Conservation (phyloP, 306 rosid genomes). For the Cicer cuneatum region DNA sequence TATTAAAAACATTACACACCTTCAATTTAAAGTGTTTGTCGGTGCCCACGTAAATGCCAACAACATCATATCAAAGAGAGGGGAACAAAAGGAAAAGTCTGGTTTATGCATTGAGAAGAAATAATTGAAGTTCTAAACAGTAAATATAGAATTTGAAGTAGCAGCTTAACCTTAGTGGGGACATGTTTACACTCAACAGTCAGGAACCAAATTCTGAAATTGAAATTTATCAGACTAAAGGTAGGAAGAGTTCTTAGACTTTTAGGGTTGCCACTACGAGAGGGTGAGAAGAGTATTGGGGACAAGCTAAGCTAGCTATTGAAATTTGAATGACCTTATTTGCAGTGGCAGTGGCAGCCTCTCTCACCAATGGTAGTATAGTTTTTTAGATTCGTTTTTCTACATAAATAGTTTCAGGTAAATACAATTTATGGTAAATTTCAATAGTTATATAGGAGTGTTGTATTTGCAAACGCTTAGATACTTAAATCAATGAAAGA, state of each 20-base stretch:
- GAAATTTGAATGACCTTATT: conserved; percentile 47
- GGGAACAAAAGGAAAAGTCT: not conserved
- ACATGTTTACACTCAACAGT: conserved; percentile 43
- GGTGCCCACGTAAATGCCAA: not conserved
- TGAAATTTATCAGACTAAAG: conserved; percentile 37
- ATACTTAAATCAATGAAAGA: not conserved
- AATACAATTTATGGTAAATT: conserved; percentile 2
- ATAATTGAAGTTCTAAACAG: conserved; percentile 19
- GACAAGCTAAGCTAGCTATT: conserved; percentile 41
- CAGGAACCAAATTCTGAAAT: conserved; percentile 46
- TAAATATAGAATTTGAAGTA: conserved; percentile 34
- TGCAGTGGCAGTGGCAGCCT: conserved; percentile 42
- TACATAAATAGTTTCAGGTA: conserved; percentile 28
- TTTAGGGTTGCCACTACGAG: conserved; percentile 46
- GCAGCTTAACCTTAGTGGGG: conserved; percentile 48
- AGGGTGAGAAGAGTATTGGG: conserved; percentile 38
- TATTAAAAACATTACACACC: too few species aligned
- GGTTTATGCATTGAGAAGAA: conserved; percentile 19
- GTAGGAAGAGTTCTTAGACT: conserved; percentile 51
- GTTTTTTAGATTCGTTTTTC: conserved; percentile 35
- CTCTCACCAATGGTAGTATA: not conserved
- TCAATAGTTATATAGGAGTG: conserved; percentile 4
- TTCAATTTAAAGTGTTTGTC: not conserved
- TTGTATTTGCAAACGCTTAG: not conserved
- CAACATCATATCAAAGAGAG: conserved; percentile 35